Percentiles rank a stretch among this genome's conserved stretches.
phyloP scores from a whole-genome alignment of 148 eudicot genomes.

The Rhododendron ferrugineum region DNA sequence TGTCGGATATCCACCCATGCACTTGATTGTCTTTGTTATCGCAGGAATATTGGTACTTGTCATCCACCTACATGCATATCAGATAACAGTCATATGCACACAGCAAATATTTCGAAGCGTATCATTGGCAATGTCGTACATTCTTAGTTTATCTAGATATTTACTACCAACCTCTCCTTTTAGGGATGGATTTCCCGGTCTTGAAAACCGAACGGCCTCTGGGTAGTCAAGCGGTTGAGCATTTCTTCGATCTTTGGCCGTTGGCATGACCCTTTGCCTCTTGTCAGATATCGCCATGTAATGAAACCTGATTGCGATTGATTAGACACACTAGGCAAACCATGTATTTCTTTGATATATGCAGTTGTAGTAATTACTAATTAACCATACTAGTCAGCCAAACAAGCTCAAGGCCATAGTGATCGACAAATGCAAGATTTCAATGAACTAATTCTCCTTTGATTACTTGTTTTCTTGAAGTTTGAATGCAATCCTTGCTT shows the following conservation, averaged over 20 bases:
- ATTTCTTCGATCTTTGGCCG: conserved; percentile 32
- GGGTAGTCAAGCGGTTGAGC: conserved; percentile 41
- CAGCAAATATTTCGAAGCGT: neutral
- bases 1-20: conserved; percentile 65
- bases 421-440: neutral
- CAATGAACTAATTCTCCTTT: neutral
- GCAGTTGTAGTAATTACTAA: neutral
- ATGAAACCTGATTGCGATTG: conserved; percentile 38
- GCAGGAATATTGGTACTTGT: conserved; percentile 69
- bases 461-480: conserved; percentile 27
- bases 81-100: neutral
- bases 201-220: conserved; percentile 50
- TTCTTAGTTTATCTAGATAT: neutral
- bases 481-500: conserved; percentile 52
- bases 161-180: conserved; percentile 37
- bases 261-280: conserved; percentile 64
- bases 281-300: conserved; percentile 76
- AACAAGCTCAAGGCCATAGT: neutral
- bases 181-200: conserved; percentile 26
- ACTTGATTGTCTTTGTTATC: conserved; percentile 59
- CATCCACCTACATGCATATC: conserved; percentile 56
- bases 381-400: neutral
- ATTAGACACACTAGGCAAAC: neutral
- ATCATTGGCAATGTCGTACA: neutral
- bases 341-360: neutral